Percentiles rank a stretch among this genome's conserved stretches.
phyloP scores from a whole-genome alignment of 2,329 filamentous ascomycete species.

The Didymellaceae sp. region DNA sequence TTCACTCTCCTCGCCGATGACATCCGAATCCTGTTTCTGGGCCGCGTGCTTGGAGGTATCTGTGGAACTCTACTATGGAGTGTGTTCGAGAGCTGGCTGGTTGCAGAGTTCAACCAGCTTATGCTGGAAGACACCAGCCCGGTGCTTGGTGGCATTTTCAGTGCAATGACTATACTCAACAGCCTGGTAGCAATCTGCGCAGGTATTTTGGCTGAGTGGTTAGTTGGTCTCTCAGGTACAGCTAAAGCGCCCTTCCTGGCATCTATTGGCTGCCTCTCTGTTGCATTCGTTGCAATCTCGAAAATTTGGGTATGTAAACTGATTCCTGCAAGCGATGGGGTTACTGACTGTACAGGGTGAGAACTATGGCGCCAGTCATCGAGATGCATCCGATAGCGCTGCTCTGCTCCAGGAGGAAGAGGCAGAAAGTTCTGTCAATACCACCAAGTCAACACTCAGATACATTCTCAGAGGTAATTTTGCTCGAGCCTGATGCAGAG shows the following conservation, averaged over 20 bases:
- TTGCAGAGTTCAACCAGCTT: slow-evolving; percentile 62
- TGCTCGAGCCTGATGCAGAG: background rate
- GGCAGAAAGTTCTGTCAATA: slow-evolving; percentile 22
- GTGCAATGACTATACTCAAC: slow-evolving; percentile 58
- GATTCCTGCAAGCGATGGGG: slow-evolving; percentile 21
- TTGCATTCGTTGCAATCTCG: slow-evolving; percentile 56
- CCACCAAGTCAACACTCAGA: slow-evolving; percentile 31
- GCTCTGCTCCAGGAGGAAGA: slow-evolving; percentile 38
- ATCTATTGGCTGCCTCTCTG: slow-evolving; percentile 52
- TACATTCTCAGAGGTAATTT: slow-evolving; percentile 31
- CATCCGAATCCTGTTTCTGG: slow-evolving; percentile 57
- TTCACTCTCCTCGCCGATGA: slow-evolving; percentile 58
- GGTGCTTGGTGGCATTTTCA: slow-evolving; percentile 60
- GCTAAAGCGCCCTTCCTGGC: slow-evolving; percentile 61
- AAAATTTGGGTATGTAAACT: slow-evolving; percentile 56
- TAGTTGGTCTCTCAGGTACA: slow-evolving; percentile 57
- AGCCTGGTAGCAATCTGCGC: slow-evolving; percentile 59
- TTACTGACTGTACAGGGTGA: slow-evolving; percentile 50
- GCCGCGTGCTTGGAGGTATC: slow-evolving; percentile 62
- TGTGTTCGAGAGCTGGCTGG: slow-evolving; percentile 68
- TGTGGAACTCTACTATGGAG: slow-evolving; percentile 65
- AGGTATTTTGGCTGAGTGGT: slow-evolving; percentile 60
- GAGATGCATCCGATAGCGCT: slow-evolving; percentile 26
- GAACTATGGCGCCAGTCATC: slow-evolving; percentile 54
- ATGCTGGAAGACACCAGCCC: slow-evolving; percentile 50